Evolutionary conservation across 192 early-diverging fungal genomes (phyloP).

Genomic region (Coemansia sp.): DNA sequence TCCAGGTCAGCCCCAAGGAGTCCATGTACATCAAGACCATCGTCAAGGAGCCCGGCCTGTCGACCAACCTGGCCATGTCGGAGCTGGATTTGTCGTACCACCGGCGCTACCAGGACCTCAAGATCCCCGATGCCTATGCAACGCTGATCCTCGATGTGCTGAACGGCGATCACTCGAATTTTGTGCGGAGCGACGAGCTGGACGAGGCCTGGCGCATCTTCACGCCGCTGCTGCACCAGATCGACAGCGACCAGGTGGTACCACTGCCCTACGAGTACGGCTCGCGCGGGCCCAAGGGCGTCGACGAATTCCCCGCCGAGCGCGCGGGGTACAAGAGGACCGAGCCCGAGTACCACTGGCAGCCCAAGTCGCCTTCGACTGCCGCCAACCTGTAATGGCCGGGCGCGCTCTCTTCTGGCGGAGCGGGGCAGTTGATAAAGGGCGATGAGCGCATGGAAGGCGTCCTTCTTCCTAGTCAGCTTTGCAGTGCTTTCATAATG

Average conservation of each 20-base stretch:
- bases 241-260: conserved; percentile 61
- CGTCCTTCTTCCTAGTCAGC: too few relatives aligned
- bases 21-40: conserved; percentile 96
- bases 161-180: conserved; percentile 90
- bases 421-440: too few relatives aligned
- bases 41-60: conserved; percentile 91
- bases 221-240: conserved; percentile 88
- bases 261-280: conserved; percentile 78
- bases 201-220: conserved; percentile 98
- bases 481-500: too few relatives aligned
- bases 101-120: conserved; percentile 76
- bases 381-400: background rate
- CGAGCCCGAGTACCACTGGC: conserved; percentile 46
- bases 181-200: conserved; percentile 88
- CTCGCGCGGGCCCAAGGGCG: conserved; percentile 70
- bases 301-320: conserved; percentile 60
- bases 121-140: conserved; percentile 98
- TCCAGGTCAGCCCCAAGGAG: conserved; percentile 91
- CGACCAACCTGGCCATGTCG: conserved; percentile 73
- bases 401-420: too few relatives aligned
- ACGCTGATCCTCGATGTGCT: conserved; percentile 90
- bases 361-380: conserved; percentile 26
- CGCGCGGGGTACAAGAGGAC: conserved; percentile 48
- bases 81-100: conserved; percentile 93
- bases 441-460: too few relatives aligned